These are phyloP conservation scores for Tuber borchii DNA, from an alignment of 495 filamentous ascomycete genomes.

Conservation along the genomic window DNA sequence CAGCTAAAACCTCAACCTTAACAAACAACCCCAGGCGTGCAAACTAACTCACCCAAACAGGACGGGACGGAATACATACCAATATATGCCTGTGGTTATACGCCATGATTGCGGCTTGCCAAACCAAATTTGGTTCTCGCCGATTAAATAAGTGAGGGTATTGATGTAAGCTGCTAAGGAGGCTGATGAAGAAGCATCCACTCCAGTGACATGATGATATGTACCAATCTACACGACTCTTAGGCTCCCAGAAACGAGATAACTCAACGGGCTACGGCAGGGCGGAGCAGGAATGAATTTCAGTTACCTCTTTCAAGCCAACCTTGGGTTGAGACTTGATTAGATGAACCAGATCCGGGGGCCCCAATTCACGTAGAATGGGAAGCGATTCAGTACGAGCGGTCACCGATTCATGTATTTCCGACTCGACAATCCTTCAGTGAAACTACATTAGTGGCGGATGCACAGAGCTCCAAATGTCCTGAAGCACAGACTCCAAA, in stretches of 20 bases:
- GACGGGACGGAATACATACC: constrained; percentile 50
- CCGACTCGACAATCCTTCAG: constrained; percentile 82
- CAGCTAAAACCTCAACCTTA: constrained; percentile 54
- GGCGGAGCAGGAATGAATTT: constrained; percentile 1
- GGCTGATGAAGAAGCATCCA: constrained; percentile 94
- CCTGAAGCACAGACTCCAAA: constrained; percentile 7
- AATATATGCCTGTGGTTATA: constrained; percentile 88
- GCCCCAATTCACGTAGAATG: constrained; percentile 81
- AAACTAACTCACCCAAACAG: background rate
- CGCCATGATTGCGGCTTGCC: constrained; percentile 53
- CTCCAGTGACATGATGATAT: constrained; percentile 96
- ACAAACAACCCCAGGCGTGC: constrained; percentile 10
- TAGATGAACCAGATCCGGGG: constrained; percentile 90
- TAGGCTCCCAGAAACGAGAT: constrained; percentile 23
- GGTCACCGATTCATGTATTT: constrained; percentile 79
- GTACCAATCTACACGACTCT: constrained; percentile 62
- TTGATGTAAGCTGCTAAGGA: constrained; percentile 97
- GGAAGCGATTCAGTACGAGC: constrained; percentile 79
- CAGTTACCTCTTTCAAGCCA: constrained; percentile 56
- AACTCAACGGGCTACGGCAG: background rate
- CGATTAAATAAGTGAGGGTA: constrained; percentile 83
- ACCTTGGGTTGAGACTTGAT: constrained; percentile 73
- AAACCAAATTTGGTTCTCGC: constrained; percentile 57
- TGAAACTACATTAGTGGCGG: constrained; percentile 39
- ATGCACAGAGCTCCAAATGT: constrained; percentile 32